A percentile compares a stretch with the other conserved stretches of the same genome.
Conservation (phyloP, 768 basidiomycete species). For the Hygrocybe punicea region DNA sequence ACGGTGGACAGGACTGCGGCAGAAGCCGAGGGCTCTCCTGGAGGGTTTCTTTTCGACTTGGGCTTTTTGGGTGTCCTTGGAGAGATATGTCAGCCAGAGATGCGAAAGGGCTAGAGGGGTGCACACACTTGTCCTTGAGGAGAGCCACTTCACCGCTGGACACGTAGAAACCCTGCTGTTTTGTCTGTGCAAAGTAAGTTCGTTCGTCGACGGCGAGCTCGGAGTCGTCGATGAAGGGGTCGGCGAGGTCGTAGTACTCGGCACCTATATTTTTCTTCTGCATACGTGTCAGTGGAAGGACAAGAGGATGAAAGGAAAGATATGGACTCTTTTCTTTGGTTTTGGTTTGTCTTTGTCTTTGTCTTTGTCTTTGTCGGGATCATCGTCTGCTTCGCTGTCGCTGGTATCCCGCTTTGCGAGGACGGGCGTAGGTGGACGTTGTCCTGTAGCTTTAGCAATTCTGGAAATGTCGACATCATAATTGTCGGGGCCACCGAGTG, state of each 20-base stretch:
- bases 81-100: conserved; percentile 8
- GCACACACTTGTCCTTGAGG: conserved; percentile 67
- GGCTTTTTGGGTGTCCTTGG: conserved; percentile 65
- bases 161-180: conserved; percentile 91
- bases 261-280: conserved; percentile 16
- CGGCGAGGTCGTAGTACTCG: conserved; percentile 86
- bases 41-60: conserved; percentile 56
- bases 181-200: conserved; percentile 86
- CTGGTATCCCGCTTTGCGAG: conserved; percentile 47
- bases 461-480: conserved; percentile 68
- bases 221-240: conserved; percentile 98
- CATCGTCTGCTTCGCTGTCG: conserved; percentile 54
- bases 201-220: conserved; percentile 89
- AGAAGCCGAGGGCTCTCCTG: conserved; percentile 11
- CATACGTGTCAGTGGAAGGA: background rate
- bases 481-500: conserved; percentile 66
- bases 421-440: conserved; percentile 56
- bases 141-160: conserved; percentile 84
- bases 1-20: background rate
- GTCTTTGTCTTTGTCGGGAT: conserved; percentile 41
- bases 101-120: conserved; percentile 17
- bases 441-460: conserved; percentile 61
- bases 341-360: conserved; percentile 15
- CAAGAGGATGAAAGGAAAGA: background rate
- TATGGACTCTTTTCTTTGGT: conserved; percentile 35